phyloP scores from a whole-genome alignment of 148 eudicot species.

The Vaccinium corymbosum region DNA sequence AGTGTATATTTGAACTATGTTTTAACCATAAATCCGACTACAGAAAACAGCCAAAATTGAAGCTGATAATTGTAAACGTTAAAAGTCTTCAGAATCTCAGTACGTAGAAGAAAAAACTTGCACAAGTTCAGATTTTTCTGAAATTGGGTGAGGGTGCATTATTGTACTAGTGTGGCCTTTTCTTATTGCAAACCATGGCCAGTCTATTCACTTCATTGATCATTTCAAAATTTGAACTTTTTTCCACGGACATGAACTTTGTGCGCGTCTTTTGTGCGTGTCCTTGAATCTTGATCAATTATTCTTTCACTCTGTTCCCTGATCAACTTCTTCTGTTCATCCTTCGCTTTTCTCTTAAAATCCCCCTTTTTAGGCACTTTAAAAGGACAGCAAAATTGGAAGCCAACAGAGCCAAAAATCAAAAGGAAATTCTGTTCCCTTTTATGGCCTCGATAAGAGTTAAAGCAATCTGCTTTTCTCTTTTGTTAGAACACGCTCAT shows the following conservation, averaged over 20 bases:
- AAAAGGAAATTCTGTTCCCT: slow-evolving; percentile 33
- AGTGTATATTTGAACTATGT: not conserved
- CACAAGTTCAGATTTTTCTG: not conserved
- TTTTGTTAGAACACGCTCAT: slow-evolving; percentile 27
- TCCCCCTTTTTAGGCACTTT: slow-evolving; percentile 24
- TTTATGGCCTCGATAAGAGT: slow-evolving; percentile 44
- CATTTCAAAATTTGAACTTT: not conserved
- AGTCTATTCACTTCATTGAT: not conserved
- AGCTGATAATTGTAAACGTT: not conserved
- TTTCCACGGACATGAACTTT: not conserved
- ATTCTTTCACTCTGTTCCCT: slow-evolving; percentile 12
- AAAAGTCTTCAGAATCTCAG: not conserved
- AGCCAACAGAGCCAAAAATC: slow-evolving; percentile 23
- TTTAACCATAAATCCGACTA: not conserved
- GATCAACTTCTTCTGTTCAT: slow-evolving; percentile 25
- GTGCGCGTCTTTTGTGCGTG: not conserved
- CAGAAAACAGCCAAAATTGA: not conserved
- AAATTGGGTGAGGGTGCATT: not conserved
- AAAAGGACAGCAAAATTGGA: slow-evolving; percentile 25
- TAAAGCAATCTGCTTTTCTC: slow-evolving; percentile 49
- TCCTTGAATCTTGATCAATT: not conserved
- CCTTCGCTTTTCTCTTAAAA: slow-evolving; percentile 23
- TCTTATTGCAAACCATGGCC: not conserved
- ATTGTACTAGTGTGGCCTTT: not conserved
- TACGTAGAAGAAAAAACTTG: no score